These are phyloP conservation scores for Populus simonii DNA, from an alignment of 345 rosid species.

Conservation along the genomic window DNA sequence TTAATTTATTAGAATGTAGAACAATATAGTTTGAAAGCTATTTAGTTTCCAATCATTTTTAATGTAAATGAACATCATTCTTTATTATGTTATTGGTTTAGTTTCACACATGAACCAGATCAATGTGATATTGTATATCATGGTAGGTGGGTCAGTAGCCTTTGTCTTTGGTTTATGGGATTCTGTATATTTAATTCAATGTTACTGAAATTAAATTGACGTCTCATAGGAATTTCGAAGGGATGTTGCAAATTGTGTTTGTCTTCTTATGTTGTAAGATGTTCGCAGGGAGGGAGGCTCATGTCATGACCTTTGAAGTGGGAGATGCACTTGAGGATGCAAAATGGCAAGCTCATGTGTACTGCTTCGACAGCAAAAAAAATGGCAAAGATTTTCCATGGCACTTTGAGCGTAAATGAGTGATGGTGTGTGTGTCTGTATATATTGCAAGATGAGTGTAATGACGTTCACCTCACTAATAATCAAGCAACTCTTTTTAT, in stretches of 20 bases:
- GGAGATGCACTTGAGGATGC: slow-evolving; percentile 59
- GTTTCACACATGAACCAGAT: too few relatives aligned
- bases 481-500: not conserved
- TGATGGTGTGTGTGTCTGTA: not conserved
- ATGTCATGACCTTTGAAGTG: slow-evolving; percentile 60
- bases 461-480: not conserved
- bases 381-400: not conserved
- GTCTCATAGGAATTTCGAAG: not conserved
- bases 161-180: too few relatives aligned
- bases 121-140: too few relatives aligned
- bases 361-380: slow-evolving; percentile 36
- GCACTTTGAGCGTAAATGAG: not conserved
- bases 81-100: too few relatives aligned
- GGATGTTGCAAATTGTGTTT: not conserved
- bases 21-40: too few relatives aligned
- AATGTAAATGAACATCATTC: too few relatives aligned
- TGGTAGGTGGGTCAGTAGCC: not conserved
- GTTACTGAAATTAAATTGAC: not conserved
- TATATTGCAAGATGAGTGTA: not conserved
- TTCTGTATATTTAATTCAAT: too few relatives aligned
- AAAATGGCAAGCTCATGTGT: slow-evolving; percentile 59
- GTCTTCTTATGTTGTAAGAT: not conserved
- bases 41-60: too few relatives aligned
- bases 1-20: too few relatives aligned
- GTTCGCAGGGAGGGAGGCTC: slow-evolving; percentile 52